Conservation (phyloP, 208 protist species). For the Naegleria fowleri region DNA sequence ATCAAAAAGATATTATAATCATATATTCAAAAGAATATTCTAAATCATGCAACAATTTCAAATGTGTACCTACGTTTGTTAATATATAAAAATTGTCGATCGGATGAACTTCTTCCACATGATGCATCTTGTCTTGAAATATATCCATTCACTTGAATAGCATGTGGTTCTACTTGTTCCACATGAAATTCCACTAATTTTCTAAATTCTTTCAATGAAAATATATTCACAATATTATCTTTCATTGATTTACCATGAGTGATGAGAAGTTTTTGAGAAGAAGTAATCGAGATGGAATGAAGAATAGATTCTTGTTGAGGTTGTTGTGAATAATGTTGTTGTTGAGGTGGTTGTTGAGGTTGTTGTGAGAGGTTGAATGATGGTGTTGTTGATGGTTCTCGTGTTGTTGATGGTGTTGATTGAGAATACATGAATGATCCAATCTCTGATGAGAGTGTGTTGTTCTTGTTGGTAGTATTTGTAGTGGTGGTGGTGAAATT, state of each 20-base stretch:
- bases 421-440: slow-evolving; percentile 6
- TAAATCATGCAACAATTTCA: too few relatives aligned
- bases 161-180: background rate
- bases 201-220: background rate
- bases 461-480: too few relatives aligned
- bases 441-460: background rate
- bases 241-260: background rate
- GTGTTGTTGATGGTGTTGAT: slow-evolving; percentile 8
- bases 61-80: background rate
- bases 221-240: background rate
- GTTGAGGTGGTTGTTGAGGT: too few relatives aligned
- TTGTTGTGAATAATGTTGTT: too few relatives aligned
- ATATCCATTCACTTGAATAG: slow-evolving; percentile 34
- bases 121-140: slow-evolving; percentile 29
- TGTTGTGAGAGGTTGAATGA: too few relatives aligned
- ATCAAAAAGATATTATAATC: too few relatives aligned
- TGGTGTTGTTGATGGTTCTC: too few relatives aligned
- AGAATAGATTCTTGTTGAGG: too few relatives aligned
- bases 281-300: background rate
- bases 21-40: too few relatives aligned
- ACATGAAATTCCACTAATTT: background rate
- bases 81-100: slow-evolving; percentile 51
- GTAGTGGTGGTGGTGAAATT: too few relatives aligned
- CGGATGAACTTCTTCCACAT: slow-evolving; percentile 33
- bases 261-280: background rate